Conservation (phyloP, 2,329 filamentous ascomycete species). For the Westerdykella aurantiaca region DNA sequence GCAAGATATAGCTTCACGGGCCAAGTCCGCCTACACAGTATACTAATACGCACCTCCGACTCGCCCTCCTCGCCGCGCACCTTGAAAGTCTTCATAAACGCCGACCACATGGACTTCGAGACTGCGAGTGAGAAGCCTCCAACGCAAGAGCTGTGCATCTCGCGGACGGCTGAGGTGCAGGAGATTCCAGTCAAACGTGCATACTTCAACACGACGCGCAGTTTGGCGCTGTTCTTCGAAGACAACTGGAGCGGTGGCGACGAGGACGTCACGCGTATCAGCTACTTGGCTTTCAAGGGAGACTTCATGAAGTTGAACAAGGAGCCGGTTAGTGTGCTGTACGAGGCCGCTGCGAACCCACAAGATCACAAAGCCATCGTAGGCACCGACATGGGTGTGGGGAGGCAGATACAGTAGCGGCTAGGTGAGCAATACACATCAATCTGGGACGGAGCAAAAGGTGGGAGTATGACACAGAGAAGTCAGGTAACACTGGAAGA, state of each 20-base stretch:
- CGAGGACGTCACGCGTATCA: conserved; percentile 71
- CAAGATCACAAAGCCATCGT: conserved; percentile 63
- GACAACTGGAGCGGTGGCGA: conserved; percentile 78
- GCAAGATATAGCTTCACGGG: conserved; percentile 67
- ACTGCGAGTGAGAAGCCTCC: conserved; percentile 63
- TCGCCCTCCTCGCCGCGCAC: conserved; percentile 69
- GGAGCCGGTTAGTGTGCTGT: conserved; percentile 79
- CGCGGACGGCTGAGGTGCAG: conserved; percentile 74
- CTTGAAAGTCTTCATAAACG: conserved; percentile 83
- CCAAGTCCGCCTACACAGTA: conserved; percentile 85
- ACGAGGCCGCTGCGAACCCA: conserved; percentile 91
- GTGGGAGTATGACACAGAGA: conserved; percentile 2
- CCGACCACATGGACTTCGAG: conserved; percentile 69
- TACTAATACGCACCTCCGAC: conserved; percentile 75
- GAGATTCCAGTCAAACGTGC: conserved; percentile 85
- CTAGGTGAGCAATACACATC: neutral
- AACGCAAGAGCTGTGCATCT: conserved; percentile 71
- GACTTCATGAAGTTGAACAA: conserved; percentile 84
- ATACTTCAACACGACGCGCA: conserved; percentile 79
- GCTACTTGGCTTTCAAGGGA: conserved; percentile 87
- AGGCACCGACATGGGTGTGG: conserved; percentile 35
- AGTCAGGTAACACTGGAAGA: neutral
- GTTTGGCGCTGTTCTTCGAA: conserved; percentile 78
- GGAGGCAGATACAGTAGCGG: conserved; percentile 28
- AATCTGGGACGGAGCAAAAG: conserved; percentile 4